Conservation (phyloP, 345 rosid genomes). For the Passiflora organensis region DNA sequence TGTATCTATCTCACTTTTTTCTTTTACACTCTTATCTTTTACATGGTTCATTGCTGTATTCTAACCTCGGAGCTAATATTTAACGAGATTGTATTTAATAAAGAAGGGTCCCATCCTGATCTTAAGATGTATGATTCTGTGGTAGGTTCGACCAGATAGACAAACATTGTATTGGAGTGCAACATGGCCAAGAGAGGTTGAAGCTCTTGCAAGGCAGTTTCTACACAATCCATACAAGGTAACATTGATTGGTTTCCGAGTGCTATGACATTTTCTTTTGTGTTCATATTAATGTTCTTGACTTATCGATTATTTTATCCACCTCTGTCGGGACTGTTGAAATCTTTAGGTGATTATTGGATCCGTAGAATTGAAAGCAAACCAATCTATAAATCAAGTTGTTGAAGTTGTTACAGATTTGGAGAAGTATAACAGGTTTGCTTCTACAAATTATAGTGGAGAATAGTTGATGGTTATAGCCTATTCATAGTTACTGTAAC, state of each 20-base stretch:
- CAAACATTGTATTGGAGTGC: slow-evolving; percentile 77
- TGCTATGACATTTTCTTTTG: too few relatives aligned
- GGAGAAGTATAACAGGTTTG: slow-evolving; percentile 89
- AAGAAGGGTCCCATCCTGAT: not conserved
- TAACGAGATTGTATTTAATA: too few relatives aligned
- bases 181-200: not conserved
- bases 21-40: too few relatives aligned
- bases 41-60: too few relatives aligned
- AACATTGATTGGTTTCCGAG: too few relatives aligned
- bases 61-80: too few relatives aligned
- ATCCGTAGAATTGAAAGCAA: slow-evolving; percentile 79
- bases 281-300: too few relatives aligned
- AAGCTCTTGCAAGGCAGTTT: not conserved
- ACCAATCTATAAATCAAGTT: slow-evolving; percentile 85
- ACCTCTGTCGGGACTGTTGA: slow-evolving; percentile 13
- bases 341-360: slow-evolving; percentile 69
- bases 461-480: slow-evolving; percentile 1
- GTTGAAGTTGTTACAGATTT: slow-evolving; percentile 71
- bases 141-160: slow-evolving; percentile 95
- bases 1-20: slow-evolving; percentile 10
- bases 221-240: not conserved
- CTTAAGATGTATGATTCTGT: slow-evolving; percentile 1
- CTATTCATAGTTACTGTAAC: not conserved
- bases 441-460: slow-evolving; percentile 10
- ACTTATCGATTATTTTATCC: not conserved